Evolutionary conservation across 1,284 basidiomycete genomes (phyloP).

Genomic region (Sporisorium iseilematis-ciliati): DNA sequence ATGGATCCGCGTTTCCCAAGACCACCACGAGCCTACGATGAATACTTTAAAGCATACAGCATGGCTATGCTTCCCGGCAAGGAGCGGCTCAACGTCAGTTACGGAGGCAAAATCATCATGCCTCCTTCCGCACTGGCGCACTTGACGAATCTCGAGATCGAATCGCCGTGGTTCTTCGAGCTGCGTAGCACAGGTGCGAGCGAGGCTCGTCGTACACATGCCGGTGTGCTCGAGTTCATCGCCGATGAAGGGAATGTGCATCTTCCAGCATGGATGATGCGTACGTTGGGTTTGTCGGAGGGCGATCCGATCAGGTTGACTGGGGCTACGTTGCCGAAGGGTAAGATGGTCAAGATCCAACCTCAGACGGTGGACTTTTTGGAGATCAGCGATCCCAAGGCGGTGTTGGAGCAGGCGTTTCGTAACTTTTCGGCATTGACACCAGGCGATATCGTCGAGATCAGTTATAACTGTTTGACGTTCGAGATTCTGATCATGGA

Average conservation of each 20-base stretch:
- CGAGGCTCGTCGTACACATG: constrained; percentile 77
- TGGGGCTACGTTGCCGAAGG: constrained; percentile 88
- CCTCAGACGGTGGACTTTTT: constrained; percentile 95
- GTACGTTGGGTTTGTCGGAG: constrained; percentile 88
- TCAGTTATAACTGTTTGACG: constrained; percentile 78
- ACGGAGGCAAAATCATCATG: constrained; percentile 99
- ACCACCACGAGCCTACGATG: constrained; percentile 65
- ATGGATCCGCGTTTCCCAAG: constrained; percentile 58
- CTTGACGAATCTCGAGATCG: constrained; percentile 88
- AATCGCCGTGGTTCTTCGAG: constrained; percentile 95
- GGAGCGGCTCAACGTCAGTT: constrained; percentile 86
- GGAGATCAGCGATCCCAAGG: constrained; percentile 89
- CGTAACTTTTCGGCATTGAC: constrained; percentile 83
- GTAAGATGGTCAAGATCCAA: constrained; percentile 96
- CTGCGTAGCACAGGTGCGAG: constrained; percentile 80
- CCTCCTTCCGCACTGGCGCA: constrained; percentile 92
- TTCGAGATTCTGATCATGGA: constrained; percentile 98
- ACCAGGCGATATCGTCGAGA: constrained; percentile 72
- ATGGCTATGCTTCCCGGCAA: constrained; percentile 85
- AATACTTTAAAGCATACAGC: constrained; percentile 77
- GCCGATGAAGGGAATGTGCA: constrained; percentile 96
- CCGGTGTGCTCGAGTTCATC: constrained; percentile 98
- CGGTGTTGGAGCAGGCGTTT: constrained; percentile 94
- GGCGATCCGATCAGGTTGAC: constrained; percentile 94
- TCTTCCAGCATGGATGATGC: constrained; percentile 99